Conservation (phyloP, 2,329 filamentous ascomycete genomes). For the Diaporthe longicolla region DNA sequence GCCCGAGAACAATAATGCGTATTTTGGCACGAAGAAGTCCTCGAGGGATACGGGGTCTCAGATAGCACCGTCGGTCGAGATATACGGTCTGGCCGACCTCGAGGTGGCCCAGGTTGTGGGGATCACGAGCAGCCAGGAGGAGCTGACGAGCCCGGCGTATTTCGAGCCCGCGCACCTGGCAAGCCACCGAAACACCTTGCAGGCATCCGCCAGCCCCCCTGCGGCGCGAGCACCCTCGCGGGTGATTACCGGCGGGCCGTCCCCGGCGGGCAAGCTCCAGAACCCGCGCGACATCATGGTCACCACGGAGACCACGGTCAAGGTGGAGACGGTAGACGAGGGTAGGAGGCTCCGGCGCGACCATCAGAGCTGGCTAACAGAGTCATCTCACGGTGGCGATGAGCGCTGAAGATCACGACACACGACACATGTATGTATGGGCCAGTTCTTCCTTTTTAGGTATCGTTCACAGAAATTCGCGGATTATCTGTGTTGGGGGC, state of each 20-base stretch:
- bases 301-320: conserved; percentile 35
- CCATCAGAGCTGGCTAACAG: conserved; percentile 14
- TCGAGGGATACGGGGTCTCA: conserved; percentile 9
- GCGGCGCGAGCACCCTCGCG: not conserved
- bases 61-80: conserved; percentile 12
- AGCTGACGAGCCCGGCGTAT: not conserved
- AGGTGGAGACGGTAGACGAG: conserved; percentile 5
- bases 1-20: conserved; percentile 9
- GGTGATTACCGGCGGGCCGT: not conserved
- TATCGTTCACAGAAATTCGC: conserved; percentile 5
- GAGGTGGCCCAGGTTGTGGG: conserved; percentile 30
- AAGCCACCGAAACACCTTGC: not conserved
- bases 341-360: conserved; percentile 17
- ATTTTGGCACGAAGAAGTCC: conserved; percentile 30
- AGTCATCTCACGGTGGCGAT: conserved; percentile 18
- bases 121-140: conserved; percentile 28
- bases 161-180: conserved; percentile 31
- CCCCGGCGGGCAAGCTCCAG: not conserved
- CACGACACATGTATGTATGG: not conserved
- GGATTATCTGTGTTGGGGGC: not conserved
- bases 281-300: conserved; percentile 34
- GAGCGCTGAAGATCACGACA: not conserved
- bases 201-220: not conserved
- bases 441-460: not conserved
- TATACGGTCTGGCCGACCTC: conserved; percentile 33